Base-by-base conservation (phyloP, 2,329 filamentous ascomycete species). In the Ceratocystiopsis sp. region DNA sequence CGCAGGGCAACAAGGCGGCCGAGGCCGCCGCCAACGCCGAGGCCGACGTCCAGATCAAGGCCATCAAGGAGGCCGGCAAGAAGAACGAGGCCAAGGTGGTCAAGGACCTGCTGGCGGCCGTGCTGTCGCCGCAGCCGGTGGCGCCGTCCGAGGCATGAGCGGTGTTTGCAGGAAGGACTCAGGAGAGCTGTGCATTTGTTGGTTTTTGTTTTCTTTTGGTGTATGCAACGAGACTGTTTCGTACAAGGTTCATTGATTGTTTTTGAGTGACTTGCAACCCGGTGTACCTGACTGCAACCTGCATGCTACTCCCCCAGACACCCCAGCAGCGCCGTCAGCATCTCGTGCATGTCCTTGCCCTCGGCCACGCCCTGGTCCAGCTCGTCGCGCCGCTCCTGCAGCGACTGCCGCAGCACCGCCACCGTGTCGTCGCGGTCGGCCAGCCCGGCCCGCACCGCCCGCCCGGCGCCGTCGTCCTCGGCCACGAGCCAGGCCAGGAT, bases 401-500 rank as follows among this genome's bases (percentile, higher is more conserved):
- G 61, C 19, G 84, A 86, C 16, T 55, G 60, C 51, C 69, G 75
- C 18, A 96, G 60, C 15, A 76, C 65, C 4, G 56, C 64, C 16
- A 93, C 55, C 9, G 67, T 65, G 55, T 84, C 79, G 50, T 81
- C 81, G 17, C 71, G 68, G 47, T 84, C 79, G 1, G 70, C 74
- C 36, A 95, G 61, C 4, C 81, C 60, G 18, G 67, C 61, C 41
- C 67, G 60, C 32, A 94, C 75, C 52, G 69, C 80, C 44, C 62
- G 66, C 52, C 69, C 74, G 1, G 84, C 83, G 0, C 84, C 85
- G 33, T 68, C 68, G 54, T 98, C 91, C 61, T 98, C 91, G 0
- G 87, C 91, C 9, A 85, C 71, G 32, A 96, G 68, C 91, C 91
- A 98, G 13, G 87, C 84, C 29, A 98, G 61, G 29, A 91, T 75